Evolutionary conservation across 768 basidiomycete genomes (phyloP), one percentile per base, ranked within the genome.

Genomic region (Boletellus sp.): DNA sequence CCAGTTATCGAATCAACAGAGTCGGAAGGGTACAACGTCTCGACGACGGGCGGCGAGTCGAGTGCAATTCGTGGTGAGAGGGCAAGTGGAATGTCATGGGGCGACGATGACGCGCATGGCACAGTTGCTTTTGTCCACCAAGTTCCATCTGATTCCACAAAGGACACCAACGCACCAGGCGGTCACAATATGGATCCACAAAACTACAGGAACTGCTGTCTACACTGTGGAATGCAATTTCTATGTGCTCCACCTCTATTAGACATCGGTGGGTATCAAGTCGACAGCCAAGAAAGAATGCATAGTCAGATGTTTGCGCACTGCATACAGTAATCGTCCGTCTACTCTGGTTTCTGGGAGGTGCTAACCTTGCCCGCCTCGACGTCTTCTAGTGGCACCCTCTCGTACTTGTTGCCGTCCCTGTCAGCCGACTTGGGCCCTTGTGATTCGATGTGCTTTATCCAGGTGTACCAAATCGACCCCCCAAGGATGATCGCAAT

Each of bases 381-480:
- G 32, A 85, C 59, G 37, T 85, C 83, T 46, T 85, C 80, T 68
- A 84, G 74, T 32, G 80, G 73, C 20, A 84, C 77, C 40, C 78
- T 82, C 52, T 85, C 83, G 54, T 89, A 87, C 48, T 57, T 67
- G 42, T 12, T 41, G 10, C 54, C 55, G 22, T 62, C 64, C 41
- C 61, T 56, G 35, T 68, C 63, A 3, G 60, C 67, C 37, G 57
- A 32, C 24, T 71, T 61, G 23, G 73, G 54, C 5, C 68, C 54
- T 50, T 78, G 77, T 8, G 80, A 75, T 66, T 92, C 90, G 55
- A 75, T 59, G 65, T 91, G 84, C 65, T 92, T 92, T 47, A 88
- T 76, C 90, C 90, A 92, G 3, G 90, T 93, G 68, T 94, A 95
- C 67, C 83, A 84, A 33, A 90, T 66, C 0, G 92, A 94, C 17